Percentiles rank a stretch among this genome's conserved stretches.
phyloP scores from a whole-genome alignment of 441 rosid species.

The Capsella rubella region DNA sequence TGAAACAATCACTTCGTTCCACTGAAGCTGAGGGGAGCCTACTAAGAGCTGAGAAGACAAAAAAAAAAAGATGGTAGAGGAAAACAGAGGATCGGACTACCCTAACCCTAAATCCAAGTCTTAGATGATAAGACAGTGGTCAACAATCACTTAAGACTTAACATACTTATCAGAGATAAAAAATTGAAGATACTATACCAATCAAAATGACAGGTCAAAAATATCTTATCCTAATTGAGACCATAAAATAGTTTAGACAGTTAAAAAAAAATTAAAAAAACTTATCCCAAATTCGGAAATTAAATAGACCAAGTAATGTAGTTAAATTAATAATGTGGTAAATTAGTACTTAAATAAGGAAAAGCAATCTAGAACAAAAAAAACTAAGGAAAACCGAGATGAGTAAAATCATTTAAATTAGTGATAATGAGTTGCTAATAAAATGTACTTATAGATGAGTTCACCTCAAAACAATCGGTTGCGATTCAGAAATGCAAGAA shows the following conservation, averaged over 20 bases:
- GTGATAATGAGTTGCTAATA: not conserved
- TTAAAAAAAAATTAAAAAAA: not conserved
- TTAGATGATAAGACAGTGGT: not conserved
- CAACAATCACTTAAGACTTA: not conserved
- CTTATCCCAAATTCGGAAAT: not conserved
- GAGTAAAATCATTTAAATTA: not conserved
- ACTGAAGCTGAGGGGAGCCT: slow-evolving; percentile 24
- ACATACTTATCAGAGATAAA: not conserved
- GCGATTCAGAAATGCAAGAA: not conserved
- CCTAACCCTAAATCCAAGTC: slow-evolving; percentile 9
- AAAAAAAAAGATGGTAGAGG: not conserved
- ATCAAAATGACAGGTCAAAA: slow-evolving; percentile 26
- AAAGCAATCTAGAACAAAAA: not conserved
- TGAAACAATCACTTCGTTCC: slow-evolving; percentile 12
- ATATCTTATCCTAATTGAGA: not conserved
- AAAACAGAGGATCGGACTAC: not conserved
- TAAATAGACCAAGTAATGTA: not conserved
- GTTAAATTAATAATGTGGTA: not conserved
- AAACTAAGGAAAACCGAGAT: no score
- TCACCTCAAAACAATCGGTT: not conserved
- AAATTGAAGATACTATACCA: slow-evolving; percentile 29
- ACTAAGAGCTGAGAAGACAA: slow-evolving; percentile 18
- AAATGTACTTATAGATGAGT: not conserved
- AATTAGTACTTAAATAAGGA: not conserved
- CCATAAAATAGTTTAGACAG: not conserved